Conservation (phyloP, 1,284 basidiomycete genomes). For the Leccinum fallax region DNA sequence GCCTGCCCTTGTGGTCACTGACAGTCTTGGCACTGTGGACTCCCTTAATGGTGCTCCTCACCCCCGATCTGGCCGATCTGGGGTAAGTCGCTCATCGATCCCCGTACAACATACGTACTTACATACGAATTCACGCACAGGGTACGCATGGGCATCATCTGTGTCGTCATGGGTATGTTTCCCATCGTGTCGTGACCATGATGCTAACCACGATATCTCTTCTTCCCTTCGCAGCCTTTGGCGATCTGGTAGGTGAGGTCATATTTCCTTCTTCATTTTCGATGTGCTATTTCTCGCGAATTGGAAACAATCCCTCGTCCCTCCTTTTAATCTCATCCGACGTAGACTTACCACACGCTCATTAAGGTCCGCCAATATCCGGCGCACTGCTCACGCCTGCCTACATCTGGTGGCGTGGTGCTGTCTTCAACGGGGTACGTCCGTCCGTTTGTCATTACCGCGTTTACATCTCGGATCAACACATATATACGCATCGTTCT, state of each 20-base stretch:
- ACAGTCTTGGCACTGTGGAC: slow-evolving; percentile 30
- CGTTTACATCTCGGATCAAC: background rate
- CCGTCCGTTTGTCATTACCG: background rate
- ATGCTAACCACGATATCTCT: background rate
- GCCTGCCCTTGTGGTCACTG: slow-evolving; percentile 5
- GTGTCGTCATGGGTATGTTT: slow-evolving; percentile 32
- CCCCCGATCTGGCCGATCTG: slow-evolving; percentile 33
- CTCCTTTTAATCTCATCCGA: background rate
- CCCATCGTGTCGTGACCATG: background rate
- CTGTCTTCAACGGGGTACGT: slow-evolving; percentile 35
- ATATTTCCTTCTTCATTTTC: background rate
- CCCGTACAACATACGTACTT: background rate
- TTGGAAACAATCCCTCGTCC: background rate
- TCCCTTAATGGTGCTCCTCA: slow-evolving; percentile 26
- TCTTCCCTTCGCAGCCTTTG: slow-evolving; percentile 22
- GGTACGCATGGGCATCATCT: slow-evolving; percentile 33
- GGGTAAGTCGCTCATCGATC: slow-evolving; percentile 20
- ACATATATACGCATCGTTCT: background rate
- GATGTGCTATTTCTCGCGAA: background rate
- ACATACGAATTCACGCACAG: slow-evolving; percentile 13
- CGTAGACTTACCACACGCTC: background rate
- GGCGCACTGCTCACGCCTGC: slow-evolving; percentile 30
- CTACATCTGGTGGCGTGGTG: slow-evolving; percentile 35
- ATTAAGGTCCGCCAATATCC: slow-evolving; percentile 34
- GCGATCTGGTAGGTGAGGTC: slow-evolving; percentile 32